Evolutionary conservation across 768 basidiomycete genomes (phyloP).

Genomic region (Hypholoma sublateritium): DNA sequence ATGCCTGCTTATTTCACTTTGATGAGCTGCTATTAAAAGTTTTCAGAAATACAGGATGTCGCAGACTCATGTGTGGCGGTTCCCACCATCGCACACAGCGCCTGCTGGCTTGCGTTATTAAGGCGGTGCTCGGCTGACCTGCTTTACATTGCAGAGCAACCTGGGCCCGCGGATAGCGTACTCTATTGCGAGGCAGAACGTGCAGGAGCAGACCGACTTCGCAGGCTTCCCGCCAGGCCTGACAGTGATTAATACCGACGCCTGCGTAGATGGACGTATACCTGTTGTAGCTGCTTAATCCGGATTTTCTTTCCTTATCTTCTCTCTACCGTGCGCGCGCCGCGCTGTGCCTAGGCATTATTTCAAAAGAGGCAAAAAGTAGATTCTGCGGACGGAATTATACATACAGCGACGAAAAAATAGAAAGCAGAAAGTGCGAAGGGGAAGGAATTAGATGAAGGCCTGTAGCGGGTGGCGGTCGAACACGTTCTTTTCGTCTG

Average conservation of each 20-base stretch:
- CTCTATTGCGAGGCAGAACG: conserved; percentile 59
- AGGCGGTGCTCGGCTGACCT: neutral
- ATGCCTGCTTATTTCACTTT: too few species aligned
- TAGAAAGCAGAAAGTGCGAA: conserved; percentile 1
- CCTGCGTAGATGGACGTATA: conserved; percentile 6
- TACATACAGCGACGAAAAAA: neutral
- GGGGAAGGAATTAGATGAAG: conserved; percentile 57
- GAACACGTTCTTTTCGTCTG: conserved; percentile 88
- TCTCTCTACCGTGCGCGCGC: too few species aligned
- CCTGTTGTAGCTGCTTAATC: conserved; percentile 9
- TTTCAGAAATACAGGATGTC: conserved; percentile 63
- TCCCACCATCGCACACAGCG: conserved; percentile 72
- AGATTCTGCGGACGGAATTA: conserved; percentile 4
- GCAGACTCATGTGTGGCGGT: conserved; percentile 96
- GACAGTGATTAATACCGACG: conserved; percentile 37
- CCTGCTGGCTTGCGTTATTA: conserved; percentile 72
- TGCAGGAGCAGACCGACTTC: conserved; percentile 96
- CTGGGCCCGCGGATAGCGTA: conserved; percentile 85
- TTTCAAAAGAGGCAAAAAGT: conserved; percentile 4
- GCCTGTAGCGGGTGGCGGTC: conserved; percentile 82
- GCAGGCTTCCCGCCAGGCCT: conserved; percentile 80
- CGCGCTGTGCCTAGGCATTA: neutral
- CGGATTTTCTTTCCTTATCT: neutral
- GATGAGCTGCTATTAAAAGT: too few species aligned
- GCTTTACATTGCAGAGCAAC: conserved; percentile 53